Conservation (phyloP, 495 filamentous ascomycete species). For the Penicillium chermesinum region DNA sequence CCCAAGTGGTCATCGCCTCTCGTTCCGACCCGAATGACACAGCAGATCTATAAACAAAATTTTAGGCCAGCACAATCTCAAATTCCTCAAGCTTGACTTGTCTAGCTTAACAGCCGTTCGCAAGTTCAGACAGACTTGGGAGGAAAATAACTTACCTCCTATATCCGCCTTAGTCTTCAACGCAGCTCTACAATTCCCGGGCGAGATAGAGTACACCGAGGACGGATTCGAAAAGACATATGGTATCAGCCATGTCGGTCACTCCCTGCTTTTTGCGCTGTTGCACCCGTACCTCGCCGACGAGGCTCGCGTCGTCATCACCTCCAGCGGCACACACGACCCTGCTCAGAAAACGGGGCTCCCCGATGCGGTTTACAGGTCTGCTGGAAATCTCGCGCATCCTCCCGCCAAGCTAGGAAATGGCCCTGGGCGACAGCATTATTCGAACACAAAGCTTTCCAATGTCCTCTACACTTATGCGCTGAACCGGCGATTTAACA, state of each 20-base stretch:
- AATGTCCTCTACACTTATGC: conserved; percentile 39
- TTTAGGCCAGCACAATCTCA: conserved; percentile 31
- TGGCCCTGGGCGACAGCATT: conserved; percentile 23
- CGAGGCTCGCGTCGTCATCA: conserved; percentile 42
- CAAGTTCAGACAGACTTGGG: conserved; percentile 33
- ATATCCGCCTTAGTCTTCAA: conserved; percentile 46
- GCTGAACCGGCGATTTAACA: conserved; percentile 26
- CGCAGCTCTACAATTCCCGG: conserved; percentile 39
- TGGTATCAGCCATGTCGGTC: conserved; percentile 34
- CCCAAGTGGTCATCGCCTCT: conserved; percentile 34
- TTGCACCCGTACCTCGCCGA: conserved; percentile 41
- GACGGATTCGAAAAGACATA: conserved; percentile 44
- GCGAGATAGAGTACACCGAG: conserved; percentile 21
- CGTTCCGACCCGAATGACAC: conserved; percentile 37
- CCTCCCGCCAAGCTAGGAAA: conserved; percentile 17
- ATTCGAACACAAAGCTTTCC: conserved; percentile 23
- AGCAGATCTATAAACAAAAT: conserved; percentile 31
- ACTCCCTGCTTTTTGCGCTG: conserved; percentile 49
- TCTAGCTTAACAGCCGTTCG: conserved; percentile 36
- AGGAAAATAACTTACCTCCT: conserved; percentile 31
- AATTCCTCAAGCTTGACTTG: conserved; percentile 39
- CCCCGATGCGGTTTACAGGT: conserved; percentile 24
- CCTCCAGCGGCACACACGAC: conserved; percentile 30
- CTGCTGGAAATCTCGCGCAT: conserved; percentile 28
- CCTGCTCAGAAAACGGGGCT: conserved; percentile 25